Evolutionary conservation across 179 eudicot genomes (phyloP).

Genomic region (Spergularia azorica): DNA sequence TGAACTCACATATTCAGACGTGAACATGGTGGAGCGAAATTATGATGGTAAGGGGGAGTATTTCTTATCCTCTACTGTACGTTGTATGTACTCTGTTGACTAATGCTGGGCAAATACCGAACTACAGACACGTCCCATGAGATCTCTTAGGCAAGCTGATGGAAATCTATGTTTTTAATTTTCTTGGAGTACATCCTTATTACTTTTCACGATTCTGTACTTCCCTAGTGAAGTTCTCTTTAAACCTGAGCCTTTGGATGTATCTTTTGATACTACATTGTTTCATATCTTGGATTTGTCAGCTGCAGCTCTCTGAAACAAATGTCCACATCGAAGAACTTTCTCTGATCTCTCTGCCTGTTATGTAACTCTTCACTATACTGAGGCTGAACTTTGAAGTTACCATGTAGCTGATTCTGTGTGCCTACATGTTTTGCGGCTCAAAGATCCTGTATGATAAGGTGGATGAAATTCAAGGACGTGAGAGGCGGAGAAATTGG

Average conservation of each 20-base stretch:
- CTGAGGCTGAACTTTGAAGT: background rate
- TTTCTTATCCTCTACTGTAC: too few species aligned
- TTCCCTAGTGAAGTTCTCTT: background rate
- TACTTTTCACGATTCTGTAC: background rate
- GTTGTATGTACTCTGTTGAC: too few species aligned
- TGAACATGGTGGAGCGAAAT: too few species aligned
- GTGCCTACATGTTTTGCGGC: background rate
- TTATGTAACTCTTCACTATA: background rate
- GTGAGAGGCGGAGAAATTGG: background rate
- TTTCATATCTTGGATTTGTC: too few species aligned
- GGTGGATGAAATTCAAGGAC: conserved; percentile 11
- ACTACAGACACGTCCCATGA: background rate
- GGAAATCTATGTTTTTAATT: background rate
- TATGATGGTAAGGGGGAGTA: too few species aligned
- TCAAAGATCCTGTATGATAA: background rate
- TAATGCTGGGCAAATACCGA: background rate
- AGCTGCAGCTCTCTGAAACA: too few species aligned
- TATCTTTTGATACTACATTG: too few species aligned
- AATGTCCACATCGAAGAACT: background rate
- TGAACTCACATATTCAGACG: too few species aligned
- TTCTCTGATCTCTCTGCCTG: background rate
- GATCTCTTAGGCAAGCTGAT: background rate
- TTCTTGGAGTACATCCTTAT: background rate
- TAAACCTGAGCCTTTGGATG: background rate
- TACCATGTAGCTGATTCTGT: background rate